Percentiles rank a stretch among this genome's conserved stretches.
Conservation (phyloP, 2,329 filamentous ascomycete genomes). For the Leptodontidium sp. region DNA sequence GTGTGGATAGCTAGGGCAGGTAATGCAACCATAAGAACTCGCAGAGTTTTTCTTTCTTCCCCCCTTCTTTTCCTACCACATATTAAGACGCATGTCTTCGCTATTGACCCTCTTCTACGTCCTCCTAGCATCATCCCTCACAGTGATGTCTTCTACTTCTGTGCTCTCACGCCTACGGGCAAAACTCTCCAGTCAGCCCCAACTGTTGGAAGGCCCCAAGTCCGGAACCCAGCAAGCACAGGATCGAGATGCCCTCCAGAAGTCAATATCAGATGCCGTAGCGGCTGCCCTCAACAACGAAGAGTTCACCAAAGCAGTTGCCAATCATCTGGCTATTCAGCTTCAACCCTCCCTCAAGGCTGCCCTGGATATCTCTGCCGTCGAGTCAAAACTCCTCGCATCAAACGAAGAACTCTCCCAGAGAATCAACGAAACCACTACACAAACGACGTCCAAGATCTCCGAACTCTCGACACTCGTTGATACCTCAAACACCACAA, state of each 20-base stretch:
- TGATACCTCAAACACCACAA: constrained; percentile 33
- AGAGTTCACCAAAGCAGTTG: constrained; percentile 40
- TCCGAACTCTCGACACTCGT: constrained; percentile 37
- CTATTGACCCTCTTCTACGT: constrained; percentile 26
- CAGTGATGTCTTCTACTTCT: constrained; percentile 23
- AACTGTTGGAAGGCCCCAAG: constrained; percentile 18
- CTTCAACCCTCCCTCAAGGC: constrained; percentile 43
- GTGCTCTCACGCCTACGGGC: constrained; percentile 24
- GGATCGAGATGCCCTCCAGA: constrained; percentile 27
- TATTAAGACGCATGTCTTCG: constrained; percentile 29
- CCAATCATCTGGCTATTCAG: constrained; percentile 40
- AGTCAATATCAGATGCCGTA: constrained; percentile 29
- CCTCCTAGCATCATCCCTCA: constrained; percentile 22
- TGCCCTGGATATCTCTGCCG: constrained; percentile 39
- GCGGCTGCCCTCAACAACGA: constrained; percentile 25
- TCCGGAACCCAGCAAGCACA: constrained; percentile 9
- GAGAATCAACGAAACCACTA: constrained; percentile 37
- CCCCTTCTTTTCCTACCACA: constrained; percentile 18
- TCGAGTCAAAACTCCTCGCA: constrained; percentile 39
- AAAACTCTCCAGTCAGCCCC: constrained; percentile 20
- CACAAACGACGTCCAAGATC: constrained; percentile 38
- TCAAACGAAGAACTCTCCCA: constrained; percentile 40
- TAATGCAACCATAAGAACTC: constrained; percentile 20
- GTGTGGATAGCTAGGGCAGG: constrained; percentile 15
- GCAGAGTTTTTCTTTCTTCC: constrained; percentile 11